phyloP scores from a whole-genome alignment of 805 yeast species.

The Kazachstania psychrophila region DNA sequence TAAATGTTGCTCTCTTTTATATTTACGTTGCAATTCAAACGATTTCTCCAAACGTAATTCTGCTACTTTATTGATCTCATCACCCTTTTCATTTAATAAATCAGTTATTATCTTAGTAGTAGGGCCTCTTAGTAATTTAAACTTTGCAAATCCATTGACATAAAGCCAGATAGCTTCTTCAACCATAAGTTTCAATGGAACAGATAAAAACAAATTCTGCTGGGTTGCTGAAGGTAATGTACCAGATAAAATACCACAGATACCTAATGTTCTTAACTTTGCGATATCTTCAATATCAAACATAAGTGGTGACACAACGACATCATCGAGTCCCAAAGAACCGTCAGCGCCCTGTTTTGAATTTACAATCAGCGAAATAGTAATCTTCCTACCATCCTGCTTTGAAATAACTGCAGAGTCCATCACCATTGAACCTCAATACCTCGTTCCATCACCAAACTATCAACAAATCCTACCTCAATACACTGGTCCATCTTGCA shows the following conservation, averaged over 20 bases:
- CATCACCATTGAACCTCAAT: too few species aligned
- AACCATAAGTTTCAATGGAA: slow-evolving; percentile 64
- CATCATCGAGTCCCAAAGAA: too few species aligned
- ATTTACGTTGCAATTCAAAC: slow-evolving; percentile 16
- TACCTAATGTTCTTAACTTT: slow-evolving; percentile 48
- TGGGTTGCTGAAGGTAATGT: slow-evolving; percentile 87
- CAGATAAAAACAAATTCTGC: slow-evolving; percentile 77
- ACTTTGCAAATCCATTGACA: slow-evolving; percentile 32
- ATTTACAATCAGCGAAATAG: too few species aligned
- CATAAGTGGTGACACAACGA: slow-evolving; percentile 39
- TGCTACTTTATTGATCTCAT: slow-evolving; percentile 3
- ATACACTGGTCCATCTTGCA: too few species aligned
- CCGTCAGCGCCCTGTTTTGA: too few species aligned
- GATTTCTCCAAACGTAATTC: slow-evolving; percentile 7
- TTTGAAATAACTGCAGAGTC: too few species aligned
- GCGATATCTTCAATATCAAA: slow-evolving; percentile 50
- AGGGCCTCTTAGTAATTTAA: slow-evolving; percentile 36
- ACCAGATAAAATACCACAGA: slow-evolving; percentile 73
- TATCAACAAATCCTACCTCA: too few species aligned
- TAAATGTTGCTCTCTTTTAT: slow-evolving; percentile 16
- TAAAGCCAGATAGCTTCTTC: slow-evolving; percentile 71
- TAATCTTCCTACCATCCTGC: too few species aligned
- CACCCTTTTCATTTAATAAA: not conserved
- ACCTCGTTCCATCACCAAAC: too few species aligned
- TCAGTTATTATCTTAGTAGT: slow-evolving; percentile 12